phyloP scores from a whole-genome alignment of 2,329 filamentous ascomycete species.

The Fusarium anguioides region DNA sequence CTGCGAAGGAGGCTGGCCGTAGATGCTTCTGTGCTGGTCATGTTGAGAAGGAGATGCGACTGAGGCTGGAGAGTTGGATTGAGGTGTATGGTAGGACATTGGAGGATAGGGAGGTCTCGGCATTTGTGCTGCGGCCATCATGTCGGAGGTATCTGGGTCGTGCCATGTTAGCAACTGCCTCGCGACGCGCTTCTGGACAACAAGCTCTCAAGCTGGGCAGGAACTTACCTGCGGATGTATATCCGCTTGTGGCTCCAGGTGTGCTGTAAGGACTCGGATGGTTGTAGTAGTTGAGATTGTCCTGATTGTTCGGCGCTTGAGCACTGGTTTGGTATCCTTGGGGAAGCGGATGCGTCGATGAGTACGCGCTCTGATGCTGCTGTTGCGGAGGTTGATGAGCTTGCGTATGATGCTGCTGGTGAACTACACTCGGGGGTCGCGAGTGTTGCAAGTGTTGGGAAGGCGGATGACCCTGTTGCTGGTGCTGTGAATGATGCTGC shows the following conservation, averaged over 20 bases:
- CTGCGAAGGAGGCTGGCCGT: conserved; percentile 81
- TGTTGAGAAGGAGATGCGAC: conserved; percentile 90
- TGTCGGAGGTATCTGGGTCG: conserved; percentile 67
- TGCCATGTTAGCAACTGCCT: conserved; percentile 32
- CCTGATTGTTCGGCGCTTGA: conserved; percentile 71
- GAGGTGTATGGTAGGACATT: conserved; percentile 91
- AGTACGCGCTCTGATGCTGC: conserved; percentile 73
- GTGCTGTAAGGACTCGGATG: conserved; percentile 87
- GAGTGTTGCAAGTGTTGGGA: conserved; percentile 75
- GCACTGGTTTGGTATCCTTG: conserved; percentile 75
- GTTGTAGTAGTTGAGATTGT: conserved; percentile 77
- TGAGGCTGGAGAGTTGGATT: conserved; percentile 93
- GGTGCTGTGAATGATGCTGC: conserved; percentile 81
- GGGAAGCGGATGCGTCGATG: conserved; percentile 72
- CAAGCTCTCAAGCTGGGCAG: not conserved
- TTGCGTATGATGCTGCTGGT: conserved; percentile 77
- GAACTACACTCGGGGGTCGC: conserved; percentile 77
- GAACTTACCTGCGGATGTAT: conserved; percentile 84
- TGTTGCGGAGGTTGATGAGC: conserved; percentile 71
- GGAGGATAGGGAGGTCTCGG: conserved; percentile 86
- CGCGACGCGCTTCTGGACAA: conserved; percentile 9
- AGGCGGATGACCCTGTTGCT: conserved; percentile 77
- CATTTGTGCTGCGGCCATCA: conserved; percentile 75
- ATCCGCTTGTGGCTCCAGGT: conserved; percentile 82
- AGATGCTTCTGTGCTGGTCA: conserved; percentile 89